Evolutionary conservation across 129 eudicot genomes (phyloP), one percentile per base, ranked within the genome.

Genomic region (Dittrichia graveolens): DNA sequence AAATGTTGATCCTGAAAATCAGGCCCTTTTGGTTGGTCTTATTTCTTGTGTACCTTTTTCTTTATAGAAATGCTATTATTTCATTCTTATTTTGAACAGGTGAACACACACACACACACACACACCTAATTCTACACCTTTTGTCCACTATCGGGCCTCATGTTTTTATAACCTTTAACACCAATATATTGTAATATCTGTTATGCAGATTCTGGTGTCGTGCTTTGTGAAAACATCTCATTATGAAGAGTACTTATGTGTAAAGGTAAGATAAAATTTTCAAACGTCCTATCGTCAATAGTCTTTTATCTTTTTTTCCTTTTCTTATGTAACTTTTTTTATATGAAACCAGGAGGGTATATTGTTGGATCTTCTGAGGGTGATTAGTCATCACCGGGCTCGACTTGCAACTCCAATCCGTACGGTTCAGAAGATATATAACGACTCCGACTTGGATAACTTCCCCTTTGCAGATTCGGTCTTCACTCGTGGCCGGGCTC

Each of bases 401-500:
- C 92, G 98, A 35, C 89, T 93, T 69, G 98, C 98, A 69, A 93
- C 98, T 35, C 98, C 98, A 38, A 87, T 93, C 34, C 98, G 98
- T 43, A 87, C 98, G 38, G 94, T 93, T 63, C 96, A 90, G 64
- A 93, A 93, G 60, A 76, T 87, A 78, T 87, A 75, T 34, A 79
- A 76, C 18, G 95, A 93, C 60, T 63, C 95, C 35, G 96, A 93
- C 64, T 65, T 89, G 74, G 98, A 90, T 55, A 82, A 80, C 64
- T 72, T 80, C 59, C 89, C 96, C 61, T 85, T 81, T 85, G 81
- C 92, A 14, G 95, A 89, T 69, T 82, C 98, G 34, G 60, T 71
- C 44, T 89, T 77, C 71, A 80, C 84, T 76, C 85, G 85, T 31
- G 95, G 86, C n/a, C 74, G 83, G 31, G 77, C 76, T 47, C 76